Evolutionary conservation across 2,329 filamentous ascomycete genomes (phyloP), one percentile per base, ranked within the genome.

Genomic region (Alternaria infectoria): DNA sequence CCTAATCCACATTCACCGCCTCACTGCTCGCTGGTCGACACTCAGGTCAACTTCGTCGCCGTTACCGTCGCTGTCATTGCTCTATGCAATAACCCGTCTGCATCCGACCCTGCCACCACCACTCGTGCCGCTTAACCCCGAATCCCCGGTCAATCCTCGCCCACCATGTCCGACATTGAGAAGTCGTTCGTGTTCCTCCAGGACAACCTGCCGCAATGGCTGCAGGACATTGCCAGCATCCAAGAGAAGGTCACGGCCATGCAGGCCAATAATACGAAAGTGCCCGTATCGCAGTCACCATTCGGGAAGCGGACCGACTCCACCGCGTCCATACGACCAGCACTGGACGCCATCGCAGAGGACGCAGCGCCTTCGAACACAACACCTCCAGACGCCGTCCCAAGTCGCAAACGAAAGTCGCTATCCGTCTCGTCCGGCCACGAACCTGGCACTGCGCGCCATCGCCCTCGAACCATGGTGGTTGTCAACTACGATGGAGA

Each of bases 401-500:
- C 65, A 4, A 74, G 64, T 15, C 73, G 74, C 49, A 84, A 85
- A 71, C 78, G 82, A 44, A 84, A 84, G 72, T 79, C 81, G 7
- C 72, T 76, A 1, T 84, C 83, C 4, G 69, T 80, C 21, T 68
- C 74, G 7, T 83, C 82, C 4, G 80, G 75, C 17, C 73, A 76
- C 45, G 68, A 72, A 8, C 81, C 80, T 7, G 80, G 78, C 4
- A 81, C 83, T 1, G 79, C 83, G 11, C 87, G 88, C 65, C 91
- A 91, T 76, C 89, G 91, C 58, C 89, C 89, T 4, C 88, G 91
- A 68, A 90, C 86, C 61, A 91, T 93, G 85, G 90, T 95, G 50
- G 90, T 96, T 44, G 91, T 97, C n/a, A 94, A 93, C 80, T 97
- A 97, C 77, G 94, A 97, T 76, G 92, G 91, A 69, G 90, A 93